Conservation (phyloP, 1,139 yeast species). For the Groenewaldozyma auringiensis region DNA sequence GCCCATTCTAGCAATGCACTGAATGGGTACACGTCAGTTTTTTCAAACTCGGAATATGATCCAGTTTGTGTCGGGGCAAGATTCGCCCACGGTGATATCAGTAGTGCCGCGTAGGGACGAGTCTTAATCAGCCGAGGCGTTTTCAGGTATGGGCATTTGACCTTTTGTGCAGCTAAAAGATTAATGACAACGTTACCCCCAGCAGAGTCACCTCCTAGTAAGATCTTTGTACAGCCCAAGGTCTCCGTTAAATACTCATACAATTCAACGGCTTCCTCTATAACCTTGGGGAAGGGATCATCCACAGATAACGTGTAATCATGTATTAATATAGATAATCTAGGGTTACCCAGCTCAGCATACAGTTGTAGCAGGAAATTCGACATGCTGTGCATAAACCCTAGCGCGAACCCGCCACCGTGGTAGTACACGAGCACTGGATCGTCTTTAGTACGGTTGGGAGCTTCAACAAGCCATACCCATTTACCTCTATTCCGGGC, state of each 20-base stretch:
- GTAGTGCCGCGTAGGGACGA: slow-evolving; percentile 22
- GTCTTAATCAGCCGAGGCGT: slow-evolving; percentile 7
- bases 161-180: slow-evolving; percentile 33
- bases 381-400: slow-evolving; percentile 13
- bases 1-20: not conserved
- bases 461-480: slow-evolving; percentile 24
- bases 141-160: slow-evolving; percentile 26
- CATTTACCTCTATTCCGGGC: not conserved
- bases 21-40: not conserved
- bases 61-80: slow-evolving; percentile 17
- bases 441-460: slow-evolving; percentile 18
- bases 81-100: slow-evolving; percentile 41
- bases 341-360: slow-evolving; percentile 28
- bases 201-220: slow-evolving; percentile 41
- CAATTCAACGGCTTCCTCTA: slow-evolving; percentile 31
- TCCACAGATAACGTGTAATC: slow-evolving; percentile 37
- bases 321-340: slow-evolving; percentile 29
- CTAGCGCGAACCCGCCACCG: slow-evolving; percentile 40
- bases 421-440: slow-evolving; percentile 30
- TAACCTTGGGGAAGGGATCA: slow-evolving; percentile 35
- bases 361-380: slow-evolving; percentile 28
- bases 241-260: slow-evolving; percentile 33
- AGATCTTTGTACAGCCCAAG: slow-evolving; percentile 28
- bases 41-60: slow-evolving; percentile 3
- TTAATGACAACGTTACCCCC: slow-evolving; percentile 38